Evolutionary conservation across 1,284 basidiomycete genomes (phyloP).

Genomic region (Trichosporon sp.): DNA sequence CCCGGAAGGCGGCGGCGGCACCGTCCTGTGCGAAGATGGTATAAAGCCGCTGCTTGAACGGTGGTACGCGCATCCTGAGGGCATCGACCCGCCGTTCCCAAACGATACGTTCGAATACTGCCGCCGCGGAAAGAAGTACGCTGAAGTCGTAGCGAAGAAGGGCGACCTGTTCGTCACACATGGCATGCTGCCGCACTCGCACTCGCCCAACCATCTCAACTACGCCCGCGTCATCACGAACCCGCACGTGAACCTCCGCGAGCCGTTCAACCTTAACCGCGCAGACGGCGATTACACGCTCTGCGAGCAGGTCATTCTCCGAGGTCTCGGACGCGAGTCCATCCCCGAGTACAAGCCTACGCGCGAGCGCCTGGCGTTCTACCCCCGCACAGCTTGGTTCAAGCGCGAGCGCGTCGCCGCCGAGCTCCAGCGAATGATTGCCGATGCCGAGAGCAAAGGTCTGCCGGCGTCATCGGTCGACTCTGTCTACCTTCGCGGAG

Average conservation of each 20-base stretch:
- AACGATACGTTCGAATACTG: conserved; percentile 16
- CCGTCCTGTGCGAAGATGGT: conserved; percentile 26
- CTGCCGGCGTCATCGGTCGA: conserved; percentile 15
- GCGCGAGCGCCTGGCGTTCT: conserved; percentile 19
- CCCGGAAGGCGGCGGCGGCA: conserved; percentile 25
- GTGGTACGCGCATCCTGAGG: conserved; percentile 29
- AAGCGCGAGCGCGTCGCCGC: conserved; percentile 21
- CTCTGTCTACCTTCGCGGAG: conserved; percentile 26
- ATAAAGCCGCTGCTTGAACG: conserved; percentile 21
- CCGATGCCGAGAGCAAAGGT: conserved; percentile 20
- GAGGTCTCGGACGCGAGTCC: conserved; percentile 21
- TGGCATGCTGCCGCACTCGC: conserved; percentile 28
- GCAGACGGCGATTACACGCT: conserved; percentile 31
- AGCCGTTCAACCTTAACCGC: conserved; percentile 32
- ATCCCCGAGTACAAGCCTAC: conserved; percentile 31
- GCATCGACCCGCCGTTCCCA: conserved; percentile 28
- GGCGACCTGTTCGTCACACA: conserved; percentile 34
- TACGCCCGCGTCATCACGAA: conserved; percentile 35
- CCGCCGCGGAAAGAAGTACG: conserved; percentile 12
- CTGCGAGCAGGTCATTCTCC: conserved; percentile 35
- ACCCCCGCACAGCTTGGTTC: conserved; percentile 29
- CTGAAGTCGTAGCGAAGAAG: conserved; percentile 22
- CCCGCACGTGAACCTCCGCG: conserved; percentile 29
- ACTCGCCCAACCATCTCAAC: conserved; percentile 28
- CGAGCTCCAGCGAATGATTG: conserved; percentile 27